Evolutionary conservation across 1,139 yeast species (phyloP), one percentile per base, ranked within the genome.

Genomic region (Sugiyamaella sp.): DNA sequence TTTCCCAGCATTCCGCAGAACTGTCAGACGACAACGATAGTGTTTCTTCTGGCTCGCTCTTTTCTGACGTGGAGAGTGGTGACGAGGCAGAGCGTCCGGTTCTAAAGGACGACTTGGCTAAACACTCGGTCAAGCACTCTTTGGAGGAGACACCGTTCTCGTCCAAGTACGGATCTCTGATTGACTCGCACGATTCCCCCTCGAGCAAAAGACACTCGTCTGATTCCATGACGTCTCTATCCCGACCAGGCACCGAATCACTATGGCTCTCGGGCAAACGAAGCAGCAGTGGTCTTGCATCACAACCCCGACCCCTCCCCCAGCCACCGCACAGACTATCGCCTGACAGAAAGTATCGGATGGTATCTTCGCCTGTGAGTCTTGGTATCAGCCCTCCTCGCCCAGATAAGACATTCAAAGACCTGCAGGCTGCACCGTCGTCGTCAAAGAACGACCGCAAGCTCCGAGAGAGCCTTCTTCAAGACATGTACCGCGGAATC

Each of bases 401-500:
- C 16, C 46, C 32, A 29, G 46, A 43, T 2, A 14, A 35, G 17
- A 21, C 33, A 14, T 41, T 39, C 1, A 44, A 46, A 10, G 45
- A 49, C 32, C 29, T 24, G 29, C 35, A 12, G 14, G 35, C 35
- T 10, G 8, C 35, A 8, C 35, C 35, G 14, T 4, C 14, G 4
- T 29, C 35, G n/a, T 14, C 35, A 12, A 12, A 29, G 4, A 49
- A 49, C 21, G 62, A 62, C 32, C 52, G 63, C 25, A 44, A 50
- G 6, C 49, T 57, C 54, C 60, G 66, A 19, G 67, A 66, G 24
- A 53, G 56, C 49, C 61, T 66, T 35, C 55, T 66, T 38, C 57
- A 59, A 27, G 63, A 65, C 39, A 66, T 66, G 67, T 64, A 64
- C 47, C 58, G 56, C n/a, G 69, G 65, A 42, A 54, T 66, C 51